Percentiles rank a stretch among this genome's conserved stretches.
Evolutionary conservation across 345 rosid species (phyloP).

Genomic region (Lumnitzera littorea): DNA sequence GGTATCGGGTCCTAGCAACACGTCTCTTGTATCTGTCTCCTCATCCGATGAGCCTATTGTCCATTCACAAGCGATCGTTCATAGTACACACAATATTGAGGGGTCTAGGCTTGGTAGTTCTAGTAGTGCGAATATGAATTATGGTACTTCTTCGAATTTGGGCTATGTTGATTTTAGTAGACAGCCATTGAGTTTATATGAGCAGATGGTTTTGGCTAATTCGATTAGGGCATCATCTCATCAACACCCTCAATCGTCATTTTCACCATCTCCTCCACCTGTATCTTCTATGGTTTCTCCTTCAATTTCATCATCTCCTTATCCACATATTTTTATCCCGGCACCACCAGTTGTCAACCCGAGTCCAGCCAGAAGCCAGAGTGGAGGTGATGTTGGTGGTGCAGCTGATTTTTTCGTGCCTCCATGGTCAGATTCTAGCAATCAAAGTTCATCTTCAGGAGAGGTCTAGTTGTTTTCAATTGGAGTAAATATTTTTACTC

Average conservation of each 20-base stretch:
- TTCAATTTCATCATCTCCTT: slow-evolving; percentile 10
- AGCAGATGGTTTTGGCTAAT: slow-evolving; percentile 36
- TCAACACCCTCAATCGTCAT: slow-evolving; percentile 12
- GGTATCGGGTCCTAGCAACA: slow-evolving; percentile 24
- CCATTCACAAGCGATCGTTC: slow-evolving; percentile 12
- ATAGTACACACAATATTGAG: too few relatives aligned
- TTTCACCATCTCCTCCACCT: slow-evolving; percentile 10
- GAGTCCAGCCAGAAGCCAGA: slow-evolving; percentile 6
- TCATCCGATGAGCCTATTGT: slow-evolving; percentile 17
- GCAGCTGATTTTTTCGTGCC: slow-evolving; percentile 2
- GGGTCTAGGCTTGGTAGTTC: not conserved
- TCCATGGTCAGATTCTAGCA: slow-evolving; percentile 20
- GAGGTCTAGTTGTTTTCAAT: not conserved
- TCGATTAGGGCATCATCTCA: slow-evolving; percentile 12
- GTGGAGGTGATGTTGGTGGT: slow-evolving; percentile 8
- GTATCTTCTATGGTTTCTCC: not conserved
- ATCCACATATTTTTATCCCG: too few relatives aligned
- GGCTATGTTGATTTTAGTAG: slow-evolving; percentile 5
- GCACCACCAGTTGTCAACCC: too few relatives aligned
- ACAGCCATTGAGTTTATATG: slow-evolving; percentile 23
- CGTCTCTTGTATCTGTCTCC: slow-evolving; percentile 20
- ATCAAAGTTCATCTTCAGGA: slow-evolving; percentile 17
- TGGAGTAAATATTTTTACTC: too few relatives aligned
- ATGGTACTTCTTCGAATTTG: not conserved
- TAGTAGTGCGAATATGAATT: not conserved